These are phyloP conservation scores for Pyrenula massariospora DNA, from an alignment of 495 filamentous ascomycete species.

Conservation along the genomic window DNA sequence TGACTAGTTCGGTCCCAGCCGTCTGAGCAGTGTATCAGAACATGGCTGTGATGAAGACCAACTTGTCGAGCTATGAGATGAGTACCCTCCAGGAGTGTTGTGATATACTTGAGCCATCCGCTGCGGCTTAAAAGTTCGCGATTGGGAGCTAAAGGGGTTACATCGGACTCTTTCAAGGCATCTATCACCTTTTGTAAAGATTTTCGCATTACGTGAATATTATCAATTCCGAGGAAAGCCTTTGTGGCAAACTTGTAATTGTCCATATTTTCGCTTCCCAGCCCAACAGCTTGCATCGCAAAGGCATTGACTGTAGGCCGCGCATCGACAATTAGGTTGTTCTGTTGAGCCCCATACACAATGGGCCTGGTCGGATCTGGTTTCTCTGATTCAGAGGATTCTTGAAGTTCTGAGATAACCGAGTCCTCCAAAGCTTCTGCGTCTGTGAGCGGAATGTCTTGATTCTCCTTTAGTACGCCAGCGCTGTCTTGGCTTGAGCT, in stretches of 20 bases:
- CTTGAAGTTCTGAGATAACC: slow-evolving; percentile 32
- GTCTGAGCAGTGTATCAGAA: slow-evolving; percentile 94
- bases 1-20: slow-evolving; percentile 98
- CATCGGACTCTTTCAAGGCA: slow-evolving; percentile 83
- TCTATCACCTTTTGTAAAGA: slow-evolving; percentile 83
- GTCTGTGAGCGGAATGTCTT: slow-evolving; percentile 31
- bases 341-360: slow-evolving; percentile 86
- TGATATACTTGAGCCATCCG: slow-evolving; percentile 87
- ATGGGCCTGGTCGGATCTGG: slow-evolving; percentile 16
- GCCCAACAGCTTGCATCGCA: slow-evolving; percentile 89
- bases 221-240: slow-evolving; percentile 93
- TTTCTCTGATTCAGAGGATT: slow-evolving; percentile 27
- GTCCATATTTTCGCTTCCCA: slow-evolving; percentile 96
- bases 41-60: slow-evolving; percentile 84
- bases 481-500: slow-evolving; percentile 45
- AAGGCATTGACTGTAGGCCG: slow-evolving; percentile 90
- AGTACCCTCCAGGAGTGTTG: slow-evolving; percentile 71
- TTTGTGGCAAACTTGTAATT: slow-evolving; percentile 90
- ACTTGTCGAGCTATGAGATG: slow-evolving; percentile 78
- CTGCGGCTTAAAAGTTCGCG: slow-evolving; percentile 72
- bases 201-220: slow-evolving; percentile 96
- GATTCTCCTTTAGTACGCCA: slow-evolving; percentile 18
- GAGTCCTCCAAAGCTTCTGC: slow-evolving; percentile 67
- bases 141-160: slow-evolving; percentile 74
- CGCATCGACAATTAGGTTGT: slow-evolving; percentile 94